Conservation (phyloP, 768 basidiomycete genomes). For the Xanthoconium stramineum region DNA sequence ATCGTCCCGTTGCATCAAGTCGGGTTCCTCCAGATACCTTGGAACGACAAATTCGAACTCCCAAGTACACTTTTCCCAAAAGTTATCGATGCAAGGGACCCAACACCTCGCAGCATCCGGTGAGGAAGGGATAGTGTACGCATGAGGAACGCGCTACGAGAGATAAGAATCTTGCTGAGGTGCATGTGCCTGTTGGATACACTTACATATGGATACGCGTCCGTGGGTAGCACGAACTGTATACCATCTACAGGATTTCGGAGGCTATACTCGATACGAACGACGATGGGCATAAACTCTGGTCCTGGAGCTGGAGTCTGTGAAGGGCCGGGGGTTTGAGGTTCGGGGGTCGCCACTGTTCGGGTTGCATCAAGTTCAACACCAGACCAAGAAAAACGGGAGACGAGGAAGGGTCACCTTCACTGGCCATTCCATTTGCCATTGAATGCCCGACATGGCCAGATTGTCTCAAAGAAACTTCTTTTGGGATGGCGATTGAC, state of each 20-base stretch:
- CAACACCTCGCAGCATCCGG: conserved; percentile 94
- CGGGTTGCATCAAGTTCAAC: conserved; percentile 5
- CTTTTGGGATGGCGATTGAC: conserved; percentile 80
- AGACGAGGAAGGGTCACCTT: conserved; percentile 42
- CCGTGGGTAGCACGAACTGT: conserved; percentile 78
- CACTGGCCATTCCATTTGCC: conserved; percentile 46
- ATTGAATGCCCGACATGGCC: conserved; percentile 38
- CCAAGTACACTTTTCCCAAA: conserved; percentile 98
- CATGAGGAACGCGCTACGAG: conserved; percentile 83
- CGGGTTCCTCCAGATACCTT: conserved; percentile 64
- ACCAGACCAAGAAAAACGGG: not conserved
- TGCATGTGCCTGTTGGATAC: conserved; percentile 1
- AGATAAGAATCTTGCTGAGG: conserved; percentile 14
- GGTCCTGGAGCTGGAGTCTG: conserved; percentile 39
- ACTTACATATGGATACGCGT: conserved; percentile 83
- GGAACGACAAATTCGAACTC: conserved; percentile 97
- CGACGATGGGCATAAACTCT: conserved; percentile 73
- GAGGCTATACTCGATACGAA: conserved; percentile 79
- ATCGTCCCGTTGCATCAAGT: conserved; percentile 34
- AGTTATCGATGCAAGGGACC: conserved; percentile 95
- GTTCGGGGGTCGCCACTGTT: conserved; percentile 77
- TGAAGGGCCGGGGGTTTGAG: conserved; percentile 57
- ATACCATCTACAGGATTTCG: conserved; percentile 81
- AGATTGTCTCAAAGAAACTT: conserved; percentile 63
- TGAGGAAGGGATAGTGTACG: conserved; percentile 83